Evolutionary conservation across 257 asterid species (phyloP), one percentile per base, ranked within the genome.

Genomic region (Ilex aquifolium): DNA sequence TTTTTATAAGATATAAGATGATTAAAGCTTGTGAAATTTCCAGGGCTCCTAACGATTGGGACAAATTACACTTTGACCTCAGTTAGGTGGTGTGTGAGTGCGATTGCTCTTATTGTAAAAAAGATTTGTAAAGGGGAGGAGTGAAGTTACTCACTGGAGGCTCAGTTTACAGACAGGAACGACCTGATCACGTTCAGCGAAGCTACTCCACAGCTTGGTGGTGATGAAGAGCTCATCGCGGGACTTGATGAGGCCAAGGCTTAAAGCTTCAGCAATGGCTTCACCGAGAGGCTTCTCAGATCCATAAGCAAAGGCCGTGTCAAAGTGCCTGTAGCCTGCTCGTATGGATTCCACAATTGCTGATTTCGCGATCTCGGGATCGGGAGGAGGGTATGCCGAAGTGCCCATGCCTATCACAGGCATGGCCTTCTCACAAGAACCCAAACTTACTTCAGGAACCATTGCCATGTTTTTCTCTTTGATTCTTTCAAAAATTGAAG

Each of bases 261-360:
- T 59, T 3, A 77, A 0, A 1, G 92, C 95, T 62, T 84, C 85
- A 4, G 72, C 70, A 2, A 80, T 59, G 36, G 92, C 88, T 40
- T 74, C 80, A 0, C 95, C 88, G 1, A 87, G 70, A 0, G 83
- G 76, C 65, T 77, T 79, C 59, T 87, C 90, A 0, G 86, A 80
- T 11, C 84, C 82, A 21, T 84, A 84, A 13, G 72, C 75, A 4
- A 80, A 78, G 0, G 90, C 92, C 7, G 86, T 84, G 59, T 84
- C 92, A 36, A 84, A 87, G 70, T 87, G 95, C 56, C 90, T 83
- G 74, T 84, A 87, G 0, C 92, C 91, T 1, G 70, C 71, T 56
- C 64, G 65, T 44, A 87, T 87, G 66, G 92, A 89, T 57, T 84
- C 95, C 10, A 82, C 15, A 0, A 84, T 46, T 10, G 82, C 83